These are phyloP conservation scores for Takashimella tepidaria DNA, from an alignment of 1,284 basidiomycete genomes.

Conservation along the genomic window DNA sequence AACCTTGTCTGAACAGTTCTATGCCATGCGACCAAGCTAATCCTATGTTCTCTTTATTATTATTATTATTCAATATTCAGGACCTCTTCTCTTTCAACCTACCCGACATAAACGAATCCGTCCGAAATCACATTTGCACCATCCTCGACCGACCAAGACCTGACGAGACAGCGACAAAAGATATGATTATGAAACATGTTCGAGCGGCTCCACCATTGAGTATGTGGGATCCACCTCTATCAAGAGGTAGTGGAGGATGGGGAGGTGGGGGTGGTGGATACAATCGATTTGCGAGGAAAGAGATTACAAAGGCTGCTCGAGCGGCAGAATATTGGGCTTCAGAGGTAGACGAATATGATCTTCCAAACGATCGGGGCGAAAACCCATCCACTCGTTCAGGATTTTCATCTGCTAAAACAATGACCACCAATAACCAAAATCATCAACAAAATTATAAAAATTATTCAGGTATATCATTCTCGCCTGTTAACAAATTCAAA, in stretches of 20 bases:
- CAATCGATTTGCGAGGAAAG: conserved; percentile 37
- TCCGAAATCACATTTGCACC: conserved; percentile 25
- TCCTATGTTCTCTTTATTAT: not conserved
- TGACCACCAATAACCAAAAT: conserved; percentile 8
- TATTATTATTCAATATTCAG: conserved; percentile 15
- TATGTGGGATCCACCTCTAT: conserved; percentile 40
- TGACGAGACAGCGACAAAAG: conserved; percentile 31
- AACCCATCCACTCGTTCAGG: conserved; percentile 12
- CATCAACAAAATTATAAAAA: no score
- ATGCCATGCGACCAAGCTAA: not conserved
- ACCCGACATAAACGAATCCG: conserved; percentile 29
- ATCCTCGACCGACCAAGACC: conserved; percentile 31
- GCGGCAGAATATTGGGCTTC: conserved; percentile 45
- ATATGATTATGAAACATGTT: conserved; percentile 39
- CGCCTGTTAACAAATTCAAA: conserved; percentile 5
- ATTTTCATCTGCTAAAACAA: conserved; percentile 14
- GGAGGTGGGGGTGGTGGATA: conserved; percentile 21
- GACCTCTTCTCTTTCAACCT: conserved; percentile 22
- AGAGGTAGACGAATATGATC: conserved; percentile 41
- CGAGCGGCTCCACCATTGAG: conserved; percentile 39
- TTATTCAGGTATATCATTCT: conserved; percentile 10
- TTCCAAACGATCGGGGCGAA: conserved; percentile 18
- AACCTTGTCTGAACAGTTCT: no score
- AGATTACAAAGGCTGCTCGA: conserved; percentile 37
- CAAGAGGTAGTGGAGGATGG: no score